Conservation (phyloP, 352 stramenopile species). For the Phytopythium litorale region DNA sequence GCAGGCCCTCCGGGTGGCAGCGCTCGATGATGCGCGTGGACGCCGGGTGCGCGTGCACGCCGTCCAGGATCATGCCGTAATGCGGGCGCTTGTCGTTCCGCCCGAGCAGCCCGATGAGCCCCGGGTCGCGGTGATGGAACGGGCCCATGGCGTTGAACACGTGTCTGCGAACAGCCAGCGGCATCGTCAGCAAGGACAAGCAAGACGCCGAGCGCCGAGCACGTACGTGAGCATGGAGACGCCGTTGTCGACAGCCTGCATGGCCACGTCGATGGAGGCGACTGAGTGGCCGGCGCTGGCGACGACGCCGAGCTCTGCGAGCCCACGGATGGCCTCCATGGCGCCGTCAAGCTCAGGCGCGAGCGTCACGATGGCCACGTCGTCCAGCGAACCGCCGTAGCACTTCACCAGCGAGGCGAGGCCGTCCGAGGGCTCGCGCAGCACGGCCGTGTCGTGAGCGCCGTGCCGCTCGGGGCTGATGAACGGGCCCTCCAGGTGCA, state of each 20-base stretch:
- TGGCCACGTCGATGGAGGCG: slow-evolving; percentile 63
- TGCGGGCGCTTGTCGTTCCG: slow-evolving; percentile 35
- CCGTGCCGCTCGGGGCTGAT: slow-evolving; percentile 79
- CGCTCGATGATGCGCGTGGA: slow-evolving; percentile 80
- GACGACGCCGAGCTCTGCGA: slow-evolving; percentile 42
- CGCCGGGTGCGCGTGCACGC: slow-evolving; percentile 78
- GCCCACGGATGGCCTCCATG: slow-evolving; percentile 37
- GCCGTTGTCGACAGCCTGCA: slow-evolving; percentile 57
- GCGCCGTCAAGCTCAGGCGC: slow-evolving; percentile 82
- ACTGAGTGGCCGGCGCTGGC: slow-evolving; percentile 77
- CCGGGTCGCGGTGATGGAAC: slow-evolving; percentile 90
- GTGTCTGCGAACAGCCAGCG: slow-evolving; percentile 30
- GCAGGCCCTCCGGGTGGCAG: slow-evolving; percentile 67
- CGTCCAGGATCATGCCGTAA: slow-evolving; percentile 88
- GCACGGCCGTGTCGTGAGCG: slow-evolving; percentile 64
- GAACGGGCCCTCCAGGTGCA: slow-evolving; percentile 90
- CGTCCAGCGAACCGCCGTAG: slow-evolving; percentile 51
- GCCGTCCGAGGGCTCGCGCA: slow-evolving; percentile 36
- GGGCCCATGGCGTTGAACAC: slow-evolving; percentile 91
- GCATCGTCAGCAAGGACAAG: too few species aligned
- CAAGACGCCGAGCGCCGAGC: too few species aligned
- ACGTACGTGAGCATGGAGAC: slow-evolving; percentile 79
- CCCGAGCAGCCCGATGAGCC: slow-evolving; percentile 84
- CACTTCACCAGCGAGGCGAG: slow-evolving; percentile 42
- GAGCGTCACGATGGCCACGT: slow-evolving; percentile 82